Conservation (phyloP, 1,284 basidiomycete species). For the Austroboletus niveus region DNA sequence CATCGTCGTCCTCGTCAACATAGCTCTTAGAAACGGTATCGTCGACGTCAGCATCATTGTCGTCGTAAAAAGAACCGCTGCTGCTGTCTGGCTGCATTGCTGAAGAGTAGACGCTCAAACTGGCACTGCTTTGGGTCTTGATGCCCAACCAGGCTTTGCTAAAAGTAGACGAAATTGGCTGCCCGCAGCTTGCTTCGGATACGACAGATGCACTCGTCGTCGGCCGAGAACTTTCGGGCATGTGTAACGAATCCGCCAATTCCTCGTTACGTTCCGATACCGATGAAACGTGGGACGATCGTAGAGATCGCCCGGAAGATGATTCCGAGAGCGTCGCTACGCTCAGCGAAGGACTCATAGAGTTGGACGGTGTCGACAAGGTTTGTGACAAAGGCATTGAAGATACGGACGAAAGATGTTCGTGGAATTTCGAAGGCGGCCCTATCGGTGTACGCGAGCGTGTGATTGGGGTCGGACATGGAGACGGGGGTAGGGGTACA, state of each 20-base stretch:
- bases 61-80: constrained; percentile 21
- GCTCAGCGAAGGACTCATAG: constrained; percentile 20
- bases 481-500: constrained; percentile 28
- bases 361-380: constrained; percentile 4
- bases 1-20: constrained; percentile 25
- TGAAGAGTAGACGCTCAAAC: constrained; percentile 19
- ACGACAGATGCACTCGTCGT: constrained; percentile 19
- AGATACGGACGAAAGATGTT: constrained; percentile 33
- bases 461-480: constrained; percentile 1
- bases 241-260: constrained; percentile 7
- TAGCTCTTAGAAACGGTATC: constrained; percentile 11
- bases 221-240: constrained; percentile 16
- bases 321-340: constrained; percentile 27
- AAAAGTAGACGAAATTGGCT: constrained; percentile 10
- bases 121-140: constrained; percentile 15
- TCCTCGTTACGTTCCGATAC: constrained; percentile 16
- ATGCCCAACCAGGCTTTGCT: neutral
- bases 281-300: constrained; percentile 24
- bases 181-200: constrained; percentile 23
- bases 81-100: constrained; percentile 17
- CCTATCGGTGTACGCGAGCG: constrained; percentile 12
- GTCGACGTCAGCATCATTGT: constrained; percentile 22
- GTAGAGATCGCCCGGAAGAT: constrained; percentile 28
- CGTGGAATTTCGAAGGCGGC: constrained; percentile 31
- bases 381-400: constrained; percentile 20